Percentiles rank a stretch among this genome's conserved stretches.
These are phyloP conservation scores for Flaveria trinervia DNA, from an alignment of 129 eudicot genomes.

Conservation along the genomic window DNA sequence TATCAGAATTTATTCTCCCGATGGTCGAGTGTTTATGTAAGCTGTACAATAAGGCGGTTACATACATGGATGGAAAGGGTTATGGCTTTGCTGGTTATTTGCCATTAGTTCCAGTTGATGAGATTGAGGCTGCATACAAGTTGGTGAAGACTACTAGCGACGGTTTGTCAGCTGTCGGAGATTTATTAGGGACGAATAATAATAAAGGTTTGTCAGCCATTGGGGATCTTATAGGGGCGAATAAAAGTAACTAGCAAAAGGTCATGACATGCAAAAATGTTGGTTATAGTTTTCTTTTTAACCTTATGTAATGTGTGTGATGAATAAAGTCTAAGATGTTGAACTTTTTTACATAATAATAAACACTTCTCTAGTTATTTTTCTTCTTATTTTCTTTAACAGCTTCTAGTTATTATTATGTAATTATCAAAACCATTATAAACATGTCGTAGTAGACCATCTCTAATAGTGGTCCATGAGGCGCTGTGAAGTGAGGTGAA, in stretches of 20 bases:
- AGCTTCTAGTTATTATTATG: too few relatives aligned
- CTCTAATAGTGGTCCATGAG: too few relatives aligned
- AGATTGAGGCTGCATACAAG: constrained; percentile 61
- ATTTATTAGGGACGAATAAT: neutral
- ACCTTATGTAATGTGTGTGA: neutral
- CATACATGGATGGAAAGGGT: constrained; percentile 45
- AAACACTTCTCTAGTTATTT: neutral
- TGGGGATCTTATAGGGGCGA: constrained; percentile 12
- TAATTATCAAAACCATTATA: too few relatives aligned
- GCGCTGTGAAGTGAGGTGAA: too few relatives aligned
- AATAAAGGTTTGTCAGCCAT: constrained; percentile 22
- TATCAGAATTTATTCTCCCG: constrained; percentile 49
- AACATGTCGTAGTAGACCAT: too few relatives aligned
- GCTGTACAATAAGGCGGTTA: constrained; percentile 47
- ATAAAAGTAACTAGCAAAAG: neutral
- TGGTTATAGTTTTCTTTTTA: neutral
- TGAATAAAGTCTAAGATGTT: neutral
- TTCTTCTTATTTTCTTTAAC: too few relatives aligned
- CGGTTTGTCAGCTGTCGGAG: constrained; percentile 27
- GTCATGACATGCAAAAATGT: neutral
- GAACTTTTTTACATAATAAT: neutral
- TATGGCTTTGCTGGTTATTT: constrained; percentile 39
- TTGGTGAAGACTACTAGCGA: constrained; percentile 49
- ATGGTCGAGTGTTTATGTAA: constrained; percentile 42
- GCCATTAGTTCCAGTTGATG: constrained; percentile 62